These are phyloP conservation scores for Meira nashicola DNA, from an alignment of 1,284 basidiomycete species.

Conservation along the genomic window DNA sequence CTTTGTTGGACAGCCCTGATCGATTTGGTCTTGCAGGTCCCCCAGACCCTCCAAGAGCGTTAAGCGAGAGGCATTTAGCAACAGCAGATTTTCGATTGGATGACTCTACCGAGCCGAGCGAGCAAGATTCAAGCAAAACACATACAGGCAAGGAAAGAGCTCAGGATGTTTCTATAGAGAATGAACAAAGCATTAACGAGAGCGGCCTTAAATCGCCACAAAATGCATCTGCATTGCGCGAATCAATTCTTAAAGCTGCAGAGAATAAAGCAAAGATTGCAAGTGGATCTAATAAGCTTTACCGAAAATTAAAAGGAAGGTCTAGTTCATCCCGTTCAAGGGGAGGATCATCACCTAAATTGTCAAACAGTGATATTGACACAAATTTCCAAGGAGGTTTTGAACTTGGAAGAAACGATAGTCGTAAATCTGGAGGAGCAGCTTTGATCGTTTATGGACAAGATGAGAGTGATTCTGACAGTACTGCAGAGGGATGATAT, in stretches of 20 bases:
- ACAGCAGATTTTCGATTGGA: constrained; percentile 44
- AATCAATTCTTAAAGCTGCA: not conserved
- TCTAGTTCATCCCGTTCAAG: not conserved
- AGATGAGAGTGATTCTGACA: constrained; percentile 20
- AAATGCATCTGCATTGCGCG: constrained; percentile 10
- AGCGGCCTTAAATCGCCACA: not conserved
- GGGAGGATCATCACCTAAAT: not conserved
- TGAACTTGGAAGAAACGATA: too few relatives aligned
- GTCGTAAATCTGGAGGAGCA: constrained; percentile 19
- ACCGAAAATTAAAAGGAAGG: constrained; percentile 3
- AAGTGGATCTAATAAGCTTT: not conserved
- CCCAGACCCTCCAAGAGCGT: constrained; percentile 37
- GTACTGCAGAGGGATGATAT: constrained; percentile 5
- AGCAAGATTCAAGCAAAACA: not conserved
- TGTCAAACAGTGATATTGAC: not conserved
- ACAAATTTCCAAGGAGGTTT: not conserved
- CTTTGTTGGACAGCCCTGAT: constrained; percentile 35
- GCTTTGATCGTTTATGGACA: constrained; percentile 49
- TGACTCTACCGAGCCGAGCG: constrained; percentile 3
- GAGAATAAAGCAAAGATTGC: constrained; percentile 5
- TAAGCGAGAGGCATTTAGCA: constrained; percentile 43
- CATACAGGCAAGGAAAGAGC: constrained; percentile 8
- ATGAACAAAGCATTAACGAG: not conserved
- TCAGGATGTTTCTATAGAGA: not conserved
- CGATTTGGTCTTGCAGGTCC: constrained; percentile 44